Percentiles rank a stretch among this genome's conserved stretches.
Evolutionary conservation across 2,329 filamentous ascomycete genomes (phyloP).

Genomic region (Ophidiomyces ophidiicola): DNA sequence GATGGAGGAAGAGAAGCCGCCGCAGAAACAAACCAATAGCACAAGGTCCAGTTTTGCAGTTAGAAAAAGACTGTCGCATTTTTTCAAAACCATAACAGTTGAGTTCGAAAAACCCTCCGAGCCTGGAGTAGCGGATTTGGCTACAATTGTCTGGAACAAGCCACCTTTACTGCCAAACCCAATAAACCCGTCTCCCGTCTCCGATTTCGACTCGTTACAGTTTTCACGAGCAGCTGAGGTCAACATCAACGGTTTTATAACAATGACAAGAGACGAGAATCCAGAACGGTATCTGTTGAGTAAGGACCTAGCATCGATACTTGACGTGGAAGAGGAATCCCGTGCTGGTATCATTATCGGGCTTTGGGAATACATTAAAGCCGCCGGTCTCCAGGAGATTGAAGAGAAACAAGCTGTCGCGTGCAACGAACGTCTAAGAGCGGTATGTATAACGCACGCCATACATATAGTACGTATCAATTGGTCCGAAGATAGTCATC

Average conservation of each 20-base stretch:
- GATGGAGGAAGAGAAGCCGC: conserved; percentile 49
- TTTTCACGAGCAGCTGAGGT: conserved; percentile 90
- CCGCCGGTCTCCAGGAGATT: conserved; percentile 77
- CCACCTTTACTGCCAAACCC: conserved; percentile 45
- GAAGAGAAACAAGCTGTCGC: conserved; percentile 88
- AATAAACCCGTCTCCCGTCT: conserved; percentile 47
- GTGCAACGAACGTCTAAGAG: conserved; percentile 70
- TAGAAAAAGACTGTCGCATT: conserved; percentile 37
- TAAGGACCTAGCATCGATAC: conserved; percentile 64
- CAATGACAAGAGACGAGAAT: conserved; percentile 68
- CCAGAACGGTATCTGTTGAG: conserved; percentile 75
- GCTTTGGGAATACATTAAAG: conserved; percentile 87
- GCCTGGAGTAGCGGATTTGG: conserved; percentile 33
- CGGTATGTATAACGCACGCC: conserved; percentile 49
- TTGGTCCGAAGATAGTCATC: neutral
- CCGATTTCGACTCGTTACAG: conserved; percentile 79
- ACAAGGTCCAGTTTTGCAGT: conserved; percentile 21
- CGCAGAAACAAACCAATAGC: conserved; percentile 18
- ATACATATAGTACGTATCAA: neutral
- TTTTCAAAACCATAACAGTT: conserved; percentile 42
- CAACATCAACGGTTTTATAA: conserved; percentile 82
- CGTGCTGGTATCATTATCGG: conserved; percentile 79
- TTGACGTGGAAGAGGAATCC: conserved; percentile 79
- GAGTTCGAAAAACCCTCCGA: conserved; percentile 38
- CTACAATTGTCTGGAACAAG: conserved; percentile 72